Evolutionary conservation across 106 monocot species (phyloP).

Genomic region (Agapanthus africanus): DNA sequence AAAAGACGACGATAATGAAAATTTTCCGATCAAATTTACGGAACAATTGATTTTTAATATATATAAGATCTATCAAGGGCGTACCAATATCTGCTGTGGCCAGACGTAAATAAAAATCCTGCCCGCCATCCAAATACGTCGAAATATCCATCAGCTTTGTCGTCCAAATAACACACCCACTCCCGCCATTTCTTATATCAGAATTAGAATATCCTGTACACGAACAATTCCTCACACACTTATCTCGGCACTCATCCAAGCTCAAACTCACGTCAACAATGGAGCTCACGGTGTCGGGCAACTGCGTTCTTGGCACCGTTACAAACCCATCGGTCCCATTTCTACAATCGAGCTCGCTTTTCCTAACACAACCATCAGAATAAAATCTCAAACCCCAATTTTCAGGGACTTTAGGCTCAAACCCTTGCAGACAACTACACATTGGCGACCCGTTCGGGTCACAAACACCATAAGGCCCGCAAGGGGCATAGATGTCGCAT

Average conservation of each 20-base stretch:
- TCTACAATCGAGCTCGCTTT: constrained; percentile 2
- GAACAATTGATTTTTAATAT: no score
- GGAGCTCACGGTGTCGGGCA: constrained; percentile 39
- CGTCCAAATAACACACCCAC: constrained; percentile 19
- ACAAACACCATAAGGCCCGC: constrained; percentile 5
- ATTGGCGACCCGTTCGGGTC: not conserved
- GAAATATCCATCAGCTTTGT: not conserved
- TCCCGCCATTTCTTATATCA: not conserved
- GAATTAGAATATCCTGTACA: constrained; percentile 18
- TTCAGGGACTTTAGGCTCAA: constrained; percentile 14
- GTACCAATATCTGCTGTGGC: not conserved
- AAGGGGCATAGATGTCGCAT: constrained; percentile 12
- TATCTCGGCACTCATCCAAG: constrained; percentile 9
- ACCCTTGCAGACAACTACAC: constrained; percentile 34
- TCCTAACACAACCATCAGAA: constrained; percentile 1
- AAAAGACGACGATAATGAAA: no score
- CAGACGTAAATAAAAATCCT: not conserved
- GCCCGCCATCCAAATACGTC: not conserved
- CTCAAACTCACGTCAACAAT: constrained; percentile 18
- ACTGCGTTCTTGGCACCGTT: constrained; percentile 6
- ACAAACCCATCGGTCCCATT: constrained; percentile 8
- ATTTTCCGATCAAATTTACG: no score
- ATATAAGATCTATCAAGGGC: no score
- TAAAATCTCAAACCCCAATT: constrained; percentile 1
- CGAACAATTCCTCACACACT: constrained; percentile 28